A percentile compares a stretch with the other conserved stretches of the same genome.
phyloP scores from a whole-genome alignment of 768 basidiomycete species.

The Hypholoma fasciculare region DNA sequence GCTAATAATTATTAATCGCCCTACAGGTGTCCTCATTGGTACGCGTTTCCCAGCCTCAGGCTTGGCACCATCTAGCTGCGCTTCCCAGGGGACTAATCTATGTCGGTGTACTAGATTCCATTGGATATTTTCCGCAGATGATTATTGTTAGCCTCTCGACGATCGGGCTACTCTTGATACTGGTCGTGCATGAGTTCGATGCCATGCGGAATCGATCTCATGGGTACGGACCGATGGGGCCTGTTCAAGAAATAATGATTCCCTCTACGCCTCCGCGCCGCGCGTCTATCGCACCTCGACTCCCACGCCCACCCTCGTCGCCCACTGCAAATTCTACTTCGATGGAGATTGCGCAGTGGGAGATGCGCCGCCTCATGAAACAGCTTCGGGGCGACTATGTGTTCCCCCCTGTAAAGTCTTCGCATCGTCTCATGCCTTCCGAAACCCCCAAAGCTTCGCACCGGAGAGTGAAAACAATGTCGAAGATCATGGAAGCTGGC shows the following conservation, averaged over 20 bases:
- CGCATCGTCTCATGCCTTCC: conserved; percentile 21
- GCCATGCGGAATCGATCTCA: conserved; percentile 4
- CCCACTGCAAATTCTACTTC: conserved; percentile 30
- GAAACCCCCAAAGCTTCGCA: conserved; percentile 20
- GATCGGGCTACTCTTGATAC: conserved; percentile 39
- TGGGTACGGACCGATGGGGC: conserved; percentile 2
- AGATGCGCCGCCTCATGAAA: conserved; percentile 34
- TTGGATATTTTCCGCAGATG: conserved; percentile 65
- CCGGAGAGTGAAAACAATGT: conserved; percentile 32
- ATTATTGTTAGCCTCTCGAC: conserved; percentile 41
- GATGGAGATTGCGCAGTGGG: conserved; percentile 35
- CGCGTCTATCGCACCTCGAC: conserved; percentile 15
- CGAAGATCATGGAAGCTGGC: conserved; percentile 31
- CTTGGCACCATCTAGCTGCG: neutral
- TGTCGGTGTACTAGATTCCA: conserved; percentile 35
- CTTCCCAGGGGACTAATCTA: neutral
- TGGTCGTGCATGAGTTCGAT: conserved; percentile 43
- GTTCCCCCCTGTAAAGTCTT: conserved; percentile 37
- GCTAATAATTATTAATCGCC: neutral
- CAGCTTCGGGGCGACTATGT: conserved; percentile 41
- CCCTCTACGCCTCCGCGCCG: conserved; percentile 15
- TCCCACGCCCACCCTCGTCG: conserved; percentile 27
- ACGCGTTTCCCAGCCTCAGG: conserved; percentile 8
- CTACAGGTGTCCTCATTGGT: conserved; percentile 49
- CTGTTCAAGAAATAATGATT: conserved; percentile 7